A percentile compares a stretch with the other conserved stretches of the same genome.
Evolutionary conservation across 2,329 filamentous ascomycete genomes (phyloP).

Genomic region (Colletotrichum sp.): DNA sequence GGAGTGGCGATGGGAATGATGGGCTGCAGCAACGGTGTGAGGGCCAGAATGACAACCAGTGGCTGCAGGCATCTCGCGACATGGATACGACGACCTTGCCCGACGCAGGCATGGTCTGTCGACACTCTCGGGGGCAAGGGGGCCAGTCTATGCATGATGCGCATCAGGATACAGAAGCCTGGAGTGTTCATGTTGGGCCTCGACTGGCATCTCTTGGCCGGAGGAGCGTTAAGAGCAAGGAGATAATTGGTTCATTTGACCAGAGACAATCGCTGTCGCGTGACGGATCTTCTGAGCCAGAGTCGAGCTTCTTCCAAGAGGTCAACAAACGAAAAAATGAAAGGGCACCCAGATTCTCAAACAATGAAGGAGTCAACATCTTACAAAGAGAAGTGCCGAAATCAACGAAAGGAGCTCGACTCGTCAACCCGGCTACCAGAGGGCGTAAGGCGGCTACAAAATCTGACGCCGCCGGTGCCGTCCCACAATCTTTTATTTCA

Average conservation of each 20-base stretch:
- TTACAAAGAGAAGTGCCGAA: neutral
- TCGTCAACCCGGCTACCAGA: slow-evolving; percentile 53
- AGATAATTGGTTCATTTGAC: slow-evolving; percentile 46
- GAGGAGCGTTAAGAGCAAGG: slow-evolving; percentile 50
- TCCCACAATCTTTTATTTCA: slow-evolving; percentile 47
- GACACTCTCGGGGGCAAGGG: too few relatives aligned
- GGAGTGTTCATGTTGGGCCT: slow-evolving; percentile 27
- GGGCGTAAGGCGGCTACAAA: slow-evolving; percentile 58
- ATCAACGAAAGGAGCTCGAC: neutral
- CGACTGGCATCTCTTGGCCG: slow-evolving; percentile 44
- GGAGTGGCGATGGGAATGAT: neutral
- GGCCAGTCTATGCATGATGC: neutral
- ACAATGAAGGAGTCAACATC: neutral
- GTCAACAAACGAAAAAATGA: neutral
- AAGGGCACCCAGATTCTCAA: neutral
- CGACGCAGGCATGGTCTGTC: too few relatives aligned
- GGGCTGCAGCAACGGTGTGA: neutral
- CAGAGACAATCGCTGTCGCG: neutral
- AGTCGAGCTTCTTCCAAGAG: neutral
- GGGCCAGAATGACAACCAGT: neutral
- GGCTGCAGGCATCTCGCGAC: neutral
- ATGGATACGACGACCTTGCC: neutral
- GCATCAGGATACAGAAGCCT: neutral
- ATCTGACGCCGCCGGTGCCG: slow-evolving; percentile 55
- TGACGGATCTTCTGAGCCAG: neutral